These are phyloP conservation scores for Dictyostelium discoideum DNA, from an alignment of 78 protist genomes.

Conservation along the genomic window dicty_2.7 NC_007088.5:4744001-4744500, in stretches of 20 bases:
- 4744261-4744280: background rate
- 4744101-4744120: constrained; percentile 41
- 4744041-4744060: background rate
- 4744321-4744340: constrained; percentile 14
- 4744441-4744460: background rate
- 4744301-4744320: background rate
- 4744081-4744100: background rate
- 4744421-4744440: constrained; percentile 20
- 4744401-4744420: constrained; percentile 33
- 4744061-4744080: background rate
- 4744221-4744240: constrained; percentile 10
- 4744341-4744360: constrained; percentile 9
- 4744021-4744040: background rate
- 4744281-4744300: background rate
- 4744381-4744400: constrained; percentile 46
- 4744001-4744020: background rate
- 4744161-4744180: background rate
- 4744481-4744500: background rate
- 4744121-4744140: background rate
- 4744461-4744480: background rate
- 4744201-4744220: background rate
- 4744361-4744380: background rate
- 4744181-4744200: background rate
- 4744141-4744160: background rate
- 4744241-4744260: background rate